A percentile compares a stretch with the other conserved stretches of the same genome.
phyloP scores from a whole-genome alignment of 495 filamentous ascomycete genomes.

The Trichoderma erinaceum region DNA sequence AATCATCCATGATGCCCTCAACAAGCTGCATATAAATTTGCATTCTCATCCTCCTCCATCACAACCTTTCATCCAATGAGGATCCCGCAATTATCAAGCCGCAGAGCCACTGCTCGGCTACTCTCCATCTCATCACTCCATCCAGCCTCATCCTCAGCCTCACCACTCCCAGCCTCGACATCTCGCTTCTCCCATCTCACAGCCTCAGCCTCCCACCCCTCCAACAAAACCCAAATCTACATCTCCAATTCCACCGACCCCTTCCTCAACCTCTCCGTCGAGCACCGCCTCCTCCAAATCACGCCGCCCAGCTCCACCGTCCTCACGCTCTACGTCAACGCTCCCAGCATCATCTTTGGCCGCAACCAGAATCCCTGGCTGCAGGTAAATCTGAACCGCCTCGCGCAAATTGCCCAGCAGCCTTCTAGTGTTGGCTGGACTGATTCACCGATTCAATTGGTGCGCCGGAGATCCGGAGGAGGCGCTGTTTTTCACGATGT shows the following conservation, averaged over 20 bases:
- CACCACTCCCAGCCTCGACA: neutral
- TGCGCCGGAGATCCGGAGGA: constrained; percentile 79
- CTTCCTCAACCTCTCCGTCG: constrained; percentile 91
- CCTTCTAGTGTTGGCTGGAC: neutral
- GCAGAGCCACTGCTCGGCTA: neutral
- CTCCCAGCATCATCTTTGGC: constrained; percentile 80
- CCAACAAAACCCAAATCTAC: constrained; percentile 54
- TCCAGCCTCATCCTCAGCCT: neutral
- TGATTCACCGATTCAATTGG: constrained; percentile 45
- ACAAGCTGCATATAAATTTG: neutral
- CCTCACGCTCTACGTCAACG: constrained; percentile 83
- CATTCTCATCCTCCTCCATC: neutral
- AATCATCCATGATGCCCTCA: neutral
- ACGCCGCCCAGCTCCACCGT: constrained; percentile 63
- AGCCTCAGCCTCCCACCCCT: constrained; percentile 22
- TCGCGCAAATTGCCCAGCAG: constrained; percentile 29
- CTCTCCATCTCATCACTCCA: neutral
- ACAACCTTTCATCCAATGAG: neutral
- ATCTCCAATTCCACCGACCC: constrained; percentile 67
- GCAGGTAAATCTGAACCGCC: constrained; percentile 67
- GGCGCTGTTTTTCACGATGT: constrained; percentile 90
- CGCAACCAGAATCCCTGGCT: constrained; percentile 98
- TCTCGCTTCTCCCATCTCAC: constrained; percentile 23
- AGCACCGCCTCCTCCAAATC: constrained; percentile 78
- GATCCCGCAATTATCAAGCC: neutral